A percentile compares a stretch with the other conserved stretches of the same genome.
Conservation (phyloP, 257 asterid species). For the Petunia secreta region DNA sequence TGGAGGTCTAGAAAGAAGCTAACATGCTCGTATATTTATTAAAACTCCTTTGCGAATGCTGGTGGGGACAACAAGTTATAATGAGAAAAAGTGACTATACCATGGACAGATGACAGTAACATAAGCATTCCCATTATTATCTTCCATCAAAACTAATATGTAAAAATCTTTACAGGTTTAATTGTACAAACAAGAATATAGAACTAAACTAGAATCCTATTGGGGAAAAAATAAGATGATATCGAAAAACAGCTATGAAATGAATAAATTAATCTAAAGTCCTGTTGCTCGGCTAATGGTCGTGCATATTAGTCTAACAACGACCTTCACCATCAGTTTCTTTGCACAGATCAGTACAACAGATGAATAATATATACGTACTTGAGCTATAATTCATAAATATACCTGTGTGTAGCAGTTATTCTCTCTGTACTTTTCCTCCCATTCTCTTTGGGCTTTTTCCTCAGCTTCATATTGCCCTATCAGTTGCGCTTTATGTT, state of each 20-base stretch:
- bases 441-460: slow-evolving; percentile 90
- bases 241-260: neutral
- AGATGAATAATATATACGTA: neutral
- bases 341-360: neutral
- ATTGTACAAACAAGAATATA: neutral
- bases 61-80: no score
- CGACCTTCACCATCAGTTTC: neutral
- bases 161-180: neutral
- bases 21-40: no score
- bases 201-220: neutral
- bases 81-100: neutral
- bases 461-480: slow-evolving; percentile 70
- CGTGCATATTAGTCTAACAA: neutral
- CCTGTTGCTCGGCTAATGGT: neutral
- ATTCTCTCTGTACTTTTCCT: slow-evolving; percentile 77
- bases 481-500: slow-evolving; percentile 62
- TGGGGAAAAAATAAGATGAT: neutral
- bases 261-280: neutral
- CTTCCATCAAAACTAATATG: neutral
- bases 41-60: no score
- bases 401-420: slow-evolving; percentile 64
- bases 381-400: neutral
- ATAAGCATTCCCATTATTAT: neutral
- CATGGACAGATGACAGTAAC: neutral
- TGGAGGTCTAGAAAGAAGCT: no score